Conservation (phyloP, 257 asterid genomes). For the Scutellaria minor region DNA sequence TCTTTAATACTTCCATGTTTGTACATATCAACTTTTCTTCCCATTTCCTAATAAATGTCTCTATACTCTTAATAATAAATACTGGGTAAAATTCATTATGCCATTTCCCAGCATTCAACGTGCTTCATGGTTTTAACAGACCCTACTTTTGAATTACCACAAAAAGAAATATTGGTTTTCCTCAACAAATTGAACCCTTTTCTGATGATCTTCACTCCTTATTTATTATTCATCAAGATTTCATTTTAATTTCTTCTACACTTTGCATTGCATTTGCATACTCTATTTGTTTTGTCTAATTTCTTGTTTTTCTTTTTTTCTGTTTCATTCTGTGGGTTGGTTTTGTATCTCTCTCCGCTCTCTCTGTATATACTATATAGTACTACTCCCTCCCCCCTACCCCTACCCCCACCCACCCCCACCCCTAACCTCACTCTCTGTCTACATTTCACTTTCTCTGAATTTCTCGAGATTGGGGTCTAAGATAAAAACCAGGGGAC, state of each 20-base stretch:
- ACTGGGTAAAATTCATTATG: conserved; percentile 19
- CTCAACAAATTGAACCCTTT: background rate
- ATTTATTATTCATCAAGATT: conserved; percentile 7
- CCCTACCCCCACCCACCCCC: background rate
- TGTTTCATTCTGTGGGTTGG: conserved; percentile 31
- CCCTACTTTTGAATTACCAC: background rate
- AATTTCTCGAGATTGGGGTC: conserved; percentile 57
- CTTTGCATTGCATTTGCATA: background rate
- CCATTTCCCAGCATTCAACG: background rate
- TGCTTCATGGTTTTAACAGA: conserved; percentile 8
- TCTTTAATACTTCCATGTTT: conserved; percentile 41
- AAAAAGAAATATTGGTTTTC: background rate
- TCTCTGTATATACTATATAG: conserved; percentile 4
- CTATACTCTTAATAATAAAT: background rate
- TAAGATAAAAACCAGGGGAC: conserved; percentile 51
- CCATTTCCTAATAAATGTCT: conserved; percentile 23
- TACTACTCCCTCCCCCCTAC: background rate
- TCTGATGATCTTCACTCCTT: background rate
- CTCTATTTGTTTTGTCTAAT: background rate
- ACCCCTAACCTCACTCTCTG: conserved; percentile 7
- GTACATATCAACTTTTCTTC: conserved; percentile 27
- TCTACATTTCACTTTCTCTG: conserved; percentile 59
- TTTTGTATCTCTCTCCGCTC: conserved; percentile 34
- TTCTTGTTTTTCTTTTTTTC: conserved; percentile 1
- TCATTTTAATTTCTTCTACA: background rate